Base-by-base conservation (phyloP, 192 early-diverging fungal species). In the Chytriomyces sp. region DNA sequence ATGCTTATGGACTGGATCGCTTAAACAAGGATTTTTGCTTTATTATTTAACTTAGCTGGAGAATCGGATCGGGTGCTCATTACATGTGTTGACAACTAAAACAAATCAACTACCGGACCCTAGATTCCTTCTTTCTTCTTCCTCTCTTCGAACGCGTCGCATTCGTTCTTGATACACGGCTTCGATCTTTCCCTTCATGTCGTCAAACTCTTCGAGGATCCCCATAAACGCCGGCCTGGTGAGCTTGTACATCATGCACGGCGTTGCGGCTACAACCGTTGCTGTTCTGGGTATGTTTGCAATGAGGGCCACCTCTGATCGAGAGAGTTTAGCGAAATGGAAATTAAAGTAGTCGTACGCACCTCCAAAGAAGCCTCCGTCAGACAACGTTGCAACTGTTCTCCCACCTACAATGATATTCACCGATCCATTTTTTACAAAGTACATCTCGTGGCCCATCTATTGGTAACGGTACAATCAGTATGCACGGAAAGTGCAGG, bases 281-380 rank as follows among this genome's bases (percentile, higher is more conserved):
- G 84, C 84, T 13, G 83, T 86, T 43, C 83, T 59, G n/a, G 83
- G 79, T 16, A 83, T 79, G 57, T 81, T 67, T 45, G 75, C 84
- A 47, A 85, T 72, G 45, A 87, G 62, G 9, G 83, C 80, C 3
- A 84, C 78, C 45, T 86, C 78, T 47, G 24, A 20, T 20, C 63
- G 28, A 57, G 11, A 18, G 13, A 2, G 11, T 57, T 64, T 20
- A 57, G 53, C n/a, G n/a, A 57, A 57, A 57, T 57, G n/a, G n/a
- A 20, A 57, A 2, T 57, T 35, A 35, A 57, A 20, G 13, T 2
- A 57, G 53, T 18, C 53, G n/a, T 1, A 20, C 11, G 5, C 46
- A 67, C 73, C 73, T 78, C 84, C 84, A 71, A 84, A 84, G 69
- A 75, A 84, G 5, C 35, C 45, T 0, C 82, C 82, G 45, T 67